phyloP scores from a whole-genome alignment of 331 rosid genomes.

The Spiraea crenata region DNA sequence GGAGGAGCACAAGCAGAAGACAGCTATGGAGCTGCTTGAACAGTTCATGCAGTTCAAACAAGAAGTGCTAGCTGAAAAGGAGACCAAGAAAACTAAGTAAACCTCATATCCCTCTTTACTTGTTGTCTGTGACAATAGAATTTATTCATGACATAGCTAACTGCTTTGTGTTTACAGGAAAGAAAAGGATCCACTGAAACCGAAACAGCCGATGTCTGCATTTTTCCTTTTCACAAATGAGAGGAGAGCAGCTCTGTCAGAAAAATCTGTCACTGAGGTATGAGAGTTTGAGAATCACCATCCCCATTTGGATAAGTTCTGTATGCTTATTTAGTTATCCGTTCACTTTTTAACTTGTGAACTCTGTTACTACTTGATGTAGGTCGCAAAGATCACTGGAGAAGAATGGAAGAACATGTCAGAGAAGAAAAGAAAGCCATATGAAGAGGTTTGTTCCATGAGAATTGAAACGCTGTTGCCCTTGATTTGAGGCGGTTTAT shows the following conservation, averaged over 20 bases:
- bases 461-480: neutral
- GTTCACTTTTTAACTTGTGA: neutral
- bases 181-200: conserved; percentile 89
- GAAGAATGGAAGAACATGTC: conserved; percentile 94
- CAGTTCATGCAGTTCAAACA: conserved; percentile 80
- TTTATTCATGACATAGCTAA: neutral
- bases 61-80: conserved; percentile 43
- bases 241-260: conserved; percentile 60
- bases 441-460: conserved; percentile 57
- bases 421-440: conserved; percentile 58
- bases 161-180: conserved; percentile 43
- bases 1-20: conserved; percentile 80
- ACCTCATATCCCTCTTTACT: neutral
- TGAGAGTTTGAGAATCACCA: neutral
- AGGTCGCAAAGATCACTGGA: conserved; percentile 69
- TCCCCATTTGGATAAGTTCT: neutral
- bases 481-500: too few species aligned
- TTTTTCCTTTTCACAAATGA: conserved; percentile 72
- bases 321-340: neutral
- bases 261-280: conserved; percentile 64
- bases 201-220: conserved; percentile 86
- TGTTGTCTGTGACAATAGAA: neutral
- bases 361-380: conserved; percentile 4
- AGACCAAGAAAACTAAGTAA: conserved; percentile 62
- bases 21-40: conserved; percentile 88